Base-by-base conservation (phyloP, 169 alveolate species). In the Plasmodium yoelii region DNA sequence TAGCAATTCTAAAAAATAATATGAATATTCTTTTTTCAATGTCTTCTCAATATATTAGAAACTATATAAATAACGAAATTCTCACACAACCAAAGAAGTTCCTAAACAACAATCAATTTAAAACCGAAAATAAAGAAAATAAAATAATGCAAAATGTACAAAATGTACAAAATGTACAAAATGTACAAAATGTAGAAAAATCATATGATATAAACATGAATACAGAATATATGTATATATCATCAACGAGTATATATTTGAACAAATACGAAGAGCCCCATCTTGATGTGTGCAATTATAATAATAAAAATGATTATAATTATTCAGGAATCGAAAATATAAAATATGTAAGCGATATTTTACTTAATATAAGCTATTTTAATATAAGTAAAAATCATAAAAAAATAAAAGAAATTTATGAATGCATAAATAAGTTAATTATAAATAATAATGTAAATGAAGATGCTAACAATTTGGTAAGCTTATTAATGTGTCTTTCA, bases 21-120 rank as follows among this genome's bases (percentile, higher is more conserved):
- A 82, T 82, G 90, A 82, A 82, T 47, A 19, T 82, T 5, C 34
- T 82, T 5, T 82, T 82, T 82, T 82, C 90, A 8, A 82, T 67
- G 72, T 39, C 55, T 34, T 70, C 60, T 19, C 80, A 65, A 39
- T 60, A 82, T 24, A 60, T 82, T 6, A 10, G 59, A 26, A 82
- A 82, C 53, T 82, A 39, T 47, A 8, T 68, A 1, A 51, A 82
- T 26, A 67, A 71, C 15, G 84, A 70, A 26, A 24, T 47, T 7
- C 5, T 34, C 56, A 49, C 22, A 64, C 59, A 2, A 6, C 1
- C 34, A 44, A 7, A 10, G 19, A 18, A 18, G 18, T 34, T 34
- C 7, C 0, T 34, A 67, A 6, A 13, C n/a, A n/a, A n/a, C n/a
- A n/a, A n/a, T n/a, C n/a, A n/a, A n/a, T n/a, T n/a, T n/a, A n/a